These are phyloP conservation scores for Rhododendron kiyosumense DNA, from an alignment of 148 eudicot species.

Conservation along the genomic window DNA sequence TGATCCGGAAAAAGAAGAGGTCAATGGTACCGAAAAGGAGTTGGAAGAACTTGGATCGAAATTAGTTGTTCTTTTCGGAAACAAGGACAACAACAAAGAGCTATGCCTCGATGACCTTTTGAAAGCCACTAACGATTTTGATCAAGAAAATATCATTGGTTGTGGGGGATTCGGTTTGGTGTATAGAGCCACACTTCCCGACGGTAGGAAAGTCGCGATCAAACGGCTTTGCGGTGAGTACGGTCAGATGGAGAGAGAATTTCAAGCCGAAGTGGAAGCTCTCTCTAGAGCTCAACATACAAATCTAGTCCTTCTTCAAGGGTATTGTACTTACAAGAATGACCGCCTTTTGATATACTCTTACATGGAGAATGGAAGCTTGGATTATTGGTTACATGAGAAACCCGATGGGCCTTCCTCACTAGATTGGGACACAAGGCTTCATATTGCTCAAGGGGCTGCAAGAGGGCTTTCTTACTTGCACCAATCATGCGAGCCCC, in stretches of 20 bases:
- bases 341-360: constrained; percentile 44
- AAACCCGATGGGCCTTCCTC: constrained; percentile 38
- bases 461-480: constrained; percentile 42
- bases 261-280: constrained; percentile 47
- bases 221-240: constrained; percentile 46
- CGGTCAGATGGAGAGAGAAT: constrained; percentile 47
- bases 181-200: constrained; percentile 33
- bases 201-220: constrained; percentile 39
- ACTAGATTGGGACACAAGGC: constrained; percentile 40
- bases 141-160: constrained; percentile 46
- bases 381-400: constrained; percentile 56
- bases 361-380: constrained; percentile 54
- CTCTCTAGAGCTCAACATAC: constrained; percentile 47
- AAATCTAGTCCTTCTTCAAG: constrained; percentile 46
- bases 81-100: constrained; percentile 27
- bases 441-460: constrained; percentile 37
- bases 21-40: background rate
- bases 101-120: constrained; percentile 35
- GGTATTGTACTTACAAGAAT: constrained; percentile 32
- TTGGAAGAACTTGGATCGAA: constrained; percentile 22
- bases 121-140: constrained; percentile 36
- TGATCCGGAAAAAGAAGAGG: constrained; percentile 30
- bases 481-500: constrained; percentile 46
- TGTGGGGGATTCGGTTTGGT: constrained; percentile 56
- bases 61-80: constrained; percentile 37